Base-by-base conservation (phyloP, 805 yeast species). In the Clavispora asparagi region DNA sequence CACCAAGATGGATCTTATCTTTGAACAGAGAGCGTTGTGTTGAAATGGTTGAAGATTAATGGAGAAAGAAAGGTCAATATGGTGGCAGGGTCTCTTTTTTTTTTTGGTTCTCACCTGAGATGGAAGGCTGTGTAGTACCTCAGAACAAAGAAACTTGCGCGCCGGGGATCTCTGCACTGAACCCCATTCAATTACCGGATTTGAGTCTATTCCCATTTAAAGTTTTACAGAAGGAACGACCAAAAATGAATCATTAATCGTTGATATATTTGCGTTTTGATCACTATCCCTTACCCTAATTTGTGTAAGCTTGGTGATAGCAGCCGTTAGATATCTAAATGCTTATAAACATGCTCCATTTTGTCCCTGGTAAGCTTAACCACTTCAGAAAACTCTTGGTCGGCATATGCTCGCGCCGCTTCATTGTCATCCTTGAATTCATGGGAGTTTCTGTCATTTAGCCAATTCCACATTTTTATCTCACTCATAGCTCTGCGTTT, bases 381-480 rank as follows among this genome's bases (percentile, higher is more conserved):
- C 38, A 53, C 46, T 35, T 53, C 56, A 23, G 44, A 45, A 35
- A 53, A 49, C 37, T 50, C 50, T 14, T 47, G 47, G 12, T 39
- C 23, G n/a, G 25, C 16, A 25, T 40, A 26, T 11, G 2, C 9
- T 6, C 26, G 14, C 14, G 13, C 39, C 31, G 23, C 29, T 5
- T 30, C 38, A 8, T 27, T 27, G 12, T 11, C 39, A 17, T 32
- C 19, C 12, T 19, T 29, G 13, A n/a, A 16, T 12, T 33, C 37
- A 26, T 14, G 6, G 7, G 30, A 25, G 10, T 39, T 12, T 10
- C 10, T 9, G 16, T 45, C 42, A 16, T 40, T 40, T 7, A 55
- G 45, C 57, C 57, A 55, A 23, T 52, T 47, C 59, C 59, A 55
- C 42, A 55, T 39, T 17, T 42, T 40, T 3, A 50, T 49, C 23